Base-by-base conservation (phyloP, 352 stramenopile species). In the Phytopythium chamaehyphon region DNA sequence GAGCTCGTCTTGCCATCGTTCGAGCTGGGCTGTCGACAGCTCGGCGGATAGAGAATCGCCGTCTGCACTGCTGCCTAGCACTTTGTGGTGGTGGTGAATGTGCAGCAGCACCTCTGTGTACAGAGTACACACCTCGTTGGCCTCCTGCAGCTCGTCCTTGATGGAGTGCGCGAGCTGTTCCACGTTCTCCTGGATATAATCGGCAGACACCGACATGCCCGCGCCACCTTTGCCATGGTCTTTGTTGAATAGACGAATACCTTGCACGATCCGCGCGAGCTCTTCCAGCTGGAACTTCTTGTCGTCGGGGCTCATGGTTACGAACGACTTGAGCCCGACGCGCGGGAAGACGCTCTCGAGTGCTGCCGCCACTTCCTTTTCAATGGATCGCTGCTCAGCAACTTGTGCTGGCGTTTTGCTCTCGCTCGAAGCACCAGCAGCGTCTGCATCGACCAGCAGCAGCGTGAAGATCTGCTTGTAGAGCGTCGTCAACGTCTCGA, bases 321-420 rank as follows among this genome's bases (percentile, higher is more conserved):
- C 79, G 60, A 98, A 98, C 8, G 86, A 83, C 63, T 97, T 97
- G 42, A 98, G 77, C 2, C 88, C 91, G 24, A 97, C 93, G 4
- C 90, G 83, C 12, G 93, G 93, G 73, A 98, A 98, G 18, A 98
- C 92, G n/a, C 82, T 96, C 67, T 98, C 92, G 5, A 98, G 69
- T 11, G 89, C 92, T 9, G 90, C 87, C 3, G 90, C 89, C 1
- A 98, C 69, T 43, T 96, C 88, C 47, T 88, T 86, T 51, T 95
- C 83, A 19, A 92, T 66, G 8, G 77, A 63, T 28, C 86, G 74
- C 45, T 95, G 84, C 28, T 87, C 71, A 24, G 59, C 50, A n/a
- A 69, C 50, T n/a, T 71, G 64, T n/a, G 84, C 66, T 21, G 35
- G 45, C 19, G 59, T 55, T 22, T 54, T 69, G 0, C 61, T 48